Conservation (phyloP, 1,284 basidiomycete species). For the Apiotrichum laibachii region DNA sequence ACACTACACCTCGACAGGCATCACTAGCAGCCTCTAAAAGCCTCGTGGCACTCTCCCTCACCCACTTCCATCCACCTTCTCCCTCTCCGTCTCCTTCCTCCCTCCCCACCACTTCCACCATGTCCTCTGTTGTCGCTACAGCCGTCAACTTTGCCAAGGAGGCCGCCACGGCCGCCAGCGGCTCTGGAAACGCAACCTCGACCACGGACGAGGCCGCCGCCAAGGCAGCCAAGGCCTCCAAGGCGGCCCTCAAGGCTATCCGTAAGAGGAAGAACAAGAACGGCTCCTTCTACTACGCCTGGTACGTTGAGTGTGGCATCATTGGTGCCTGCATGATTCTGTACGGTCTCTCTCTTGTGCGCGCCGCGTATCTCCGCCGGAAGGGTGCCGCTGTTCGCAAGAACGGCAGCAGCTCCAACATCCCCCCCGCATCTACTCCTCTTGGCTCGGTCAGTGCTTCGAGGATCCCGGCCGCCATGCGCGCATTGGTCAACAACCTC, state of each 20-base stretch:
- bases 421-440: neutral
- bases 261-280: constrained; percentile 2
- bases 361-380: constrained; percentile 12
- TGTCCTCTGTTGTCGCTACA: neutral
- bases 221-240: neutral
- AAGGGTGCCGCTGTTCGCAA: constrained; percentile 3
- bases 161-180: neutral
- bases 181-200: neutral
- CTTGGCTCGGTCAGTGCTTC: neutral
- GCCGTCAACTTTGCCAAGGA: neutral
- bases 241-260: neutral
- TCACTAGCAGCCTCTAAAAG: no score
- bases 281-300: constrained; percentile 8
- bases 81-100: neutral
- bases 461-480: constrained; percentile 3
- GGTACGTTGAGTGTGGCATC: constrained; percentile 17
- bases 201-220: neutral
- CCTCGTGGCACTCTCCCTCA: neutral
- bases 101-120: neutral
- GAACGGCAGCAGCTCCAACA: neutral
- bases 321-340: constrained; percentile 6
- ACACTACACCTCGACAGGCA: no score
- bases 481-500: constrained; percentile 12
- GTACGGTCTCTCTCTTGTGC: constrained; percentile 5
- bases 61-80: neutral